Percentiles rank a stretch among this genome's conserved stretches.
Conservation (phyloP, 2,329 filamentous ascomycete genomes). For the Scleromitrula shiraiana region DNA sequence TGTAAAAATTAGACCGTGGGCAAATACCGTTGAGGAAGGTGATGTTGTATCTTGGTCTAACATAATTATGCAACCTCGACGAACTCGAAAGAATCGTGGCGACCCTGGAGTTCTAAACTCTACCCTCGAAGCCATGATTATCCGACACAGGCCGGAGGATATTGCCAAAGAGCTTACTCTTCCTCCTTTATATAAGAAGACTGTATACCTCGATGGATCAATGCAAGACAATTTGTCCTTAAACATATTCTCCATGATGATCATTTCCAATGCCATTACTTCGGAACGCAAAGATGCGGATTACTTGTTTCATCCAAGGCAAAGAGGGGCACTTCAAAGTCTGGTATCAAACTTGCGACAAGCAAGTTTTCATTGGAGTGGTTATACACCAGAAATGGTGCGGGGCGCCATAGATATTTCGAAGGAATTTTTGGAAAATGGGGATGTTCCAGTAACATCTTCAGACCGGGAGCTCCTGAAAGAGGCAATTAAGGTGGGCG, state of each 20-base stretch:
- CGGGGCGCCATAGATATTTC: constrained; percentile 56
- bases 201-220: constrained; percentile 69
- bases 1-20: constrained; percentile 72
- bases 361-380: constrained; percentile 76
- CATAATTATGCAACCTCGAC: constrained; percentile 57
- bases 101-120: constrained; percentile 55
- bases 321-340: constrained; percentile 56
- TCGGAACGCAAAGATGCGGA: constrained; percentile 77
- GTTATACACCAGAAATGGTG: constrained; percentile 60
- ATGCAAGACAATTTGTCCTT: constrained; percentile 77
- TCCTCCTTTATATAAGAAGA: constrained; percentile 63
- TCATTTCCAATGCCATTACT: constrained; percentile 80
- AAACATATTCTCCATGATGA: constrained; percentile 77
- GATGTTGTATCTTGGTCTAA: constrained; percentile 60
- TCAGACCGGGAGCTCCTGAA: constrained; percentile 54
- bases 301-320: constrained; percentile 79
- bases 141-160: constrained; percentile 70
- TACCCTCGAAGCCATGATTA: constrained; percentile 69
- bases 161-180: constrained; percentile 55
- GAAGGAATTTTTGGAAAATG: constrained; percentile 56
- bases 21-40: constrained; percentile 46
- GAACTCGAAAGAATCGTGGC: constrained; percentile 44
- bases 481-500: constrained; percentile 59
- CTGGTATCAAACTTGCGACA: constrained; percentile 74
- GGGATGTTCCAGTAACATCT: constrained; percentile 47